These are phyloP conservation scores for Cronartium quercuum DNA, from an alignment of 1,284 basidiomycete genomes.

Conservation along the genomic window DNA sequence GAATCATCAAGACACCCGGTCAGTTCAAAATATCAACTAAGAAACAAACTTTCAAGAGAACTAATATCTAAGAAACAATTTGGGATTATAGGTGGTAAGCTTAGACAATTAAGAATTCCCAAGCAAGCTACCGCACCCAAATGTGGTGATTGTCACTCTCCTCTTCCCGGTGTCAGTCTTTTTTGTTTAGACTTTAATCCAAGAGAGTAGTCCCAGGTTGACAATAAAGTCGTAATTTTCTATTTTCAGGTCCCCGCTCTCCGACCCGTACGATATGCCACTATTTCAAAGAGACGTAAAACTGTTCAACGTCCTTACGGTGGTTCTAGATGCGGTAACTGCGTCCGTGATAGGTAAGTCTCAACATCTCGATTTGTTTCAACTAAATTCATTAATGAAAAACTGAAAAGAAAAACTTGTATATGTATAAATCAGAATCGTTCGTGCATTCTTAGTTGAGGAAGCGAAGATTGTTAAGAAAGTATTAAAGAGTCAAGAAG, in stretches of 20 bases:
- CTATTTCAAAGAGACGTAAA: conserved; percentile 90
- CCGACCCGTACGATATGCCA: conserved; percentile 80
- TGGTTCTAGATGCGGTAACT: conserved; percentile 86
- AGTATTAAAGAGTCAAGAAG: conserved; percentile 80
- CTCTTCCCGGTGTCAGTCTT: conserved; percentile 64
- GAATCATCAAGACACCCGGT: conserved; percentile 86
- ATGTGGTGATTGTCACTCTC: conserved; percentile 70
- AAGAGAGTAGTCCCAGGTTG: neutral
- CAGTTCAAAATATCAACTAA: too few species aligned
- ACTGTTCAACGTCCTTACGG: conserved; percentile 88
- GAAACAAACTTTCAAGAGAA: too few species aligned
- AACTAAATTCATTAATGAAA: too few species aligned
- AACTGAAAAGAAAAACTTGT: too few species aligned
- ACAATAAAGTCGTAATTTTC: neutral
- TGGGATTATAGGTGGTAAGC: conserved; percentile 40
- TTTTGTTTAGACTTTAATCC: neutral
- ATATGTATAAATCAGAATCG: too few species aligned
- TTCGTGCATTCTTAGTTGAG: conserved; percentile 97
- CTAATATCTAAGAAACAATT: too few species aligned
- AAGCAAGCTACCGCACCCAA: conserved; percentile 50
- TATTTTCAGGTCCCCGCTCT: conserved; percentile 64
- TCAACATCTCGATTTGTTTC: too few species aligned
- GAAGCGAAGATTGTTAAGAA: conserved; percentile 99
- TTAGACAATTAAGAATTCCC: conserved; percentile 41
- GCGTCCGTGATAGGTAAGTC: conserved; percentile 79